These are phyloP conservation scores for Myxozyma mucilagina DNA, from an alignment of 805 yeast genomes.

Conservation along the genomic window DNA sequence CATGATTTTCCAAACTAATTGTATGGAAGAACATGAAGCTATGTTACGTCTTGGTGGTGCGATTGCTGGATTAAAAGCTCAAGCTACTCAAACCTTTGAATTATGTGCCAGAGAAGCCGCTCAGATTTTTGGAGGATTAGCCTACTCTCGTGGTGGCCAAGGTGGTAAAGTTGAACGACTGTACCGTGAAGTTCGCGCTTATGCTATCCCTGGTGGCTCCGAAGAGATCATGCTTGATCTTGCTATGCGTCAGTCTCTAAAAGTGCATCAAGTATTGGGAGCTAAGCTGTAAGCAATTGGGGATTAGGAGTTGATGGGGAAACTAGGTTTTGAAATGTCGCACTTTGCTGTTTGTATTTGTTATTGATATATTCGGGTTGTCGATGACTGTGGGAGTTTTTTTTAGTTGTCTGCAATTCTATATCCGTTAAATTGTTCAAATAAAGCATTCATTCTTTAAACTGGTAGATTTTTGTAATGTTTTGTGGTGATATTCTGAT, in stretches of 20 bases:
- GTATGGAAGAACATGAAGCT: conserved; percentile 41
- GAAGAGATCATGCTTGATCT: conserved; percentile 49
- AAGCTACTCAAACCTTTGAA: conserved; percentile 45
- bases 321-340: background rate
- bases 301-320: background rate
- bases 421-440: too few relatives aligned
- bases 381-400: too few relatives aligned
- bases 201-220: conserved; percentile 49
- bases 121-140: conserved; percentile 47
- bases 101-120: conserved; percentile 48
- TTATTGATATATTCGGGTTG: too few relatives aligned
- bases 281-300: conserved; percentile 40
- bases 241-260: conserved; percentile 44
- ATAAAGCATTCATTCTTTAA: too few relatives aligned
- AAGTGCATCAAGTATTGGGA: conserved; percentile 45
- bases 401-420: too few relatives aligned
- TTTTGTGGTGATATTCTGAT: too few relatives aligned
- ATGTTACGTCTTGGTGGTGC: conserved; percentile 45
- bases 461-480: too few relatives aligned
- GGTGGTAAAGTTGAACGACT: conserved; percentile 48
- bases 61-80: conserved; percentile 47
- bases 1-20: conserved; percentile 40
- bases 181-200: conserved; percentile 49
- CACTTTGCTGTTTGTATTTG: background rate
- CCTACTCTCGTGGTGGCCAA: conserved; percentile 48